These are phyloP conservation scores for Cryptosporidium meleagridis DNA, from an alignment of 169 alveolate species.

Conservation along the genomic window DNA sequence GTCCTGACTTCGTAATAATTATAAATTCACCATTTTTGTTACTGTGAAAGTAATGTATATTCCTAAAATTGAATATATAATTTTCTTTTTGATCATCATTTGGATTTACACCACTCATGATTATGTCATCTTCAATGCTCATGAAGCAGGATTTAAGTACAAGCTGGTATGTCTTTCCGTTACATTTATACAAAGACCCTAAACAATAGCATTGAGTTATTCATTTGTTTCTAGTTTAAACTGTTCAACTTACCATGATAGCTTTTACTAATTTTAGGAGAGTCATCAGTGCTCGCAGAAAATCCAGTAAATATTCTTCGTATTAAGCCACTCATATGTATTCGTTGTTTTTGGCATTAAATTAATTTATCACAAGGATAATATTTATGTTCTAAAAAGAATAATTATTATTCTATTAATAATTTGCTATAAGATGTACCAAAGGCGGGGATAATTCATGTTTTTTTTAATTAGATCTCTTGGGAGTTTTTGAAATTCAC, in stretches of 20 bases:
- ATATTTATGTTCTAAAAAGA: too few relatives aligned
- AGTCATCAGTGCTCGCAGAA: not conserved
- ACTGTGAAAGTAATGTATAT: slow-evolving; percentile 43
- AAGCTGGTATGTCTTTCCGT: slow-evolving; percentile 40
- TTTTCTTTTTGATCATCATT: slow-evolving; percentile 36
- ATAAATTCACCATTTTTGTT: slow-evolving; percentile 33
- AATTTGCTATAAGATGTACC: too few relatives aligned
- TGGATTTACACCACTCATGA: slow-evolving; percentile 24
- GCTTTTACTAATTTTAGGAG: not conserved
- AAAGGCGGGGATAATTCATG: not conserved
- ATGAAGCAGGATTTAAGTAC: slow-evolving; percentile 35
- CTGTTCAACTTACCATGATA: slow-evolving; percentile 56
- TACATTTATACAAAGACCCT: slow-evolving; percentile 54
- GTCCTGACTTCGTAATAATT: slow-evolving; percentile 18
- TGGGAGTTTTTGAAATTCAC: not conserved
- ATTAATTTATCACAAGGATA: too few relatives aligned
- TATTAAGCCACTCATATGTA: slow-evolving; percentile 44
- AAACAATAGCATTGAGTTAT: not conserved
- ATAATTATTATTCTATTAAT: too few relatives aligned
- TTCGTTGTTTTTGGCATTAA: not conserved
- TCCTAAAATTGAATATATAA: slow-evolving; percentile 37
- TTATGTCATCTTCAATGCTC: slow-evolving; percentile 16
- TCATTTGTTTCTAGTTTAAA: not conserved
- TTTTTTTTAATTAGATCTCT: not conserved
- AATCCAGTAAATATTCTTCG: slow-evolving; percentile 34